Evolutionary conservation across 164 flowering plant species (phyloP), one percentile per base, ranked within the genome.

Genomic region (Aristolochia fimbriata): DNA sequence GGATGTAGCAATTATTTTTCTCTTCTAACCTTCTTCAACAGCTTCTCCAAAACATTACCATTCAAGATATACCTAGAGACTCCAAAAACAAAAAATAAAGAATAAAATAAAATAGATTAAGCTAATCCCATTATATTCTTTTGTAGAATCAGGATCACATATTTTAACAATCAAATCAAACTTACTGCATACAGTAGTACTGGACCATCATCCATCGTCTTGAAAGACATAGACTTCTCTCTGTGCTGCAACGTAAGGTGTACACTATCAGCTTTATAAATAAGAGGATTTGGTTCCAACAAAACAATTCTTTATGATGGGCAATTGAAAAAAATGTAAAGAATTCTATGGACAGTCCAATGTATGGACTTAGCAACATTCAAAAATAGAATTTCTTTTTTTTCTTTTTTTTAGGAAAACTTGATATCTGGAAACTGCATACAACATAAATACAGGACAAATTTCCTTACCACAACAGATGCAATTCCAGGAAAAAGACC

Each of bases 191-290:
- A 90, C 15, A 90, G 72, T 62, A 86, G 69, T 73, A 93, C 97
- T 67, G 77, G 96, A 21, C 99, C 99, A 77, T 93, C 99, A 74
- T 86, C 99, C 97, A 88, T 90, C n/a, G 99, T 86, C 68, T 90
- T 93, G 80, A 93, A 93, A 48, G 97, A 86, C 97, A 93, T 86
- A 56, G 99, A 86, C 25, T 91, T 82, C 75, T 93, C 99, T 64
- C 96, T 77, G 70, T 83, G 96, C 99, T 93, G 90, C 74, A 57
- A 16, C 51, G 41, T 16, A 55, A 66, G 52, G 25, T 27, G 47
- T 14, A 55, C 13, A 48, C 33, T 25, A 20, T 65, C 63, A 73
- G 53, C 54, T 9, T 21, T 61, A 55, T 25, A 46, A 19, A 30
- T 19, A 55, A 55, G 45, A 10, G 24, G 43, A 10, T 37, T 37